These are phyloP conservation scores for Dalechampia spathulata DNA, from an alignment of 441 rosid species.

Conservation along the genomic window DNA sequence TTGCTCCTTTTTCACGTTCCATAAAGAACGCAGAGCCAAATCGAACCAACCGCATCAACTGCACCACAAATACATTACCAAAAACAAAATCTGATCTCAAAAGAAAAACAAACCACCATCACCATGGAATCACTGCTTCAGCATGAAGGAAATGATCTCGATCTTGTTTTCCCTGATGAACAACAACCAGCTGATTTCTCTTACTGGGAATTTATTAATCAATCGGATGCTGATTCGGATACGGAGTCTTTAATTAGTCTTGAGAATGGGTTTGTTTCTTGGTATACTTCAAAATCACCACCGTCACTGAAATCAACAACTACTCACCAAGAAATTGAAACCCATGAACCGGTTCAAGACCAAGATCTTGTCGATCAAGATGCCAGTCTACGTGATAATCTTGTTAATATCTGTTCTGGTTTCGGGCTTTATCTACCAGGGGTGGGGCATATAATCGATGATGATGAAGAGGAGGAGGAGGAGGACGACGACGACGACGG, in stretches of 20 bases:
- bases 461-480: constrained; percentile 11
- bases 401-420: not conserved
- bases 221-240: constrained; percentile 36
- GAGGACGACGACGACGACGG: constrained; percentile 28
- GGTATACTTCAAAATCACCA: not conserved
- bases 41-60: too few relatives aligned
- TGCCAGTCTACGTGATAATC: not conserved
- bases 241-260: constrained; percentile 20
- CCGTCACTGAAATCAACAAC: not conserved
- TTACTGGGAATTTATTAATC: constrained; percentile 39
- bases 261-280: constrained; percentile 21
- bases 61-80: too few relatives aligned
- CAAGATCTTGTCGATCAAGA: not conserved
- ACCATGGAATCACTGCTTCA: not conserved
- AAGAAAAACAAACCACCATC: not conserved
- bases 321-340: not conserved
- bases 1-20: too few relatives aligned
- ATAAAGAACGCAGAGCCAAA: too few relatives aligned
- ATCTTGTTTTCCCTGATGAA: not conserved
- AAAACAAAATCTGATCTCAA: too few relatives aligned
- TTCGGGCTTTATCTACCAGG: constrained; percentile 13
- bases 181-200: constrained; percentile 18
- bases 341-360: not conserved
- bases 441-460: not conserved
- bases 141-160: not conserved